Base-by-base conservation (phyloP, 2,329 filamentous ascomycete species). In the Aspergillus melleus region DNA sequence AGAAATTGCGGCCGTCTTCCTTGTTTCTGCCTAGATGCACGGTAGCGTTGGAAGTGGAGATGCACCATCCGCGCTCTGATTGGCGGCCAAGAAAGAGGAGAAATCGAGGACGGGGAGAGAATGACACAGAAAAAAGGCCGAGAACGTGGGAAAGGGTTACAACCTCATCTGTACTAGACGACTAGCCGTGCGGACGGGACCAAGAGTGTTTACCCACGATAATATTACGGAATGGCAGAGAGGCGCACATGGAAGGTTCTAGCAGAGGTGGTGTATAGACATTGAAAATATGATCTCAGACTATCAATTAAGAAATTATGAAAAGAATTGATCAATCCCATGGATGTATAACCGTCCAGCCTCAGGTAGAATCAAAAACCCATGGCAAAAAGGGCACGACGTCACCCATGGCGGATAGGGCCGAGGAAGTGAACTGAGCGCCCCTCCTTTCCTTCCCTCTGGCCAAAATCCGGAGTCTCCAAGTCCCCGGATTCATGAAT, bases 401-500 rank as follows among this genome's bases (percentile, higher is more conserved):
- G 44, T 47, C 44, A 47, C 36, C 46, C 26, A 29, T 29, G 26
- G 54, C 60, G 60, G 60, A 58, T 60, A 54, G 51, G 55, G 54
- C 57, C 60, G 60, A 60, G 54, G 29, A 29, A 9, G 32, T 36
- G 30, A 12, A 14, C 30, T 36, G 36, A 39, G 29, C 10, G 24
- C 39, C 26, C 24, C 8, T 56, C 44, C 10, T 58, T 54, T 50
- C 52, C 39, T 54, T 61, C n/a, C 52, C 51, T 32, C 44, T 39
- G 22, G 14, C 20, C 32, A 55, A 55, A 59, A 59, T 59, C 57
- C 61, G 62, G 62, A 65, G 62, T 58, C 64, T 65, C 61, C 61
- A 59, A 57, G 55, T 57, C 64, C 62, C 64, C 58, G 58, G 61
- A 63, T 66, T 59, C 58, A 52, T 64, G 58, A 62, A 60, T 62